Evolutionary conservation across 2,329 filamentous ascomycete species (phyloP), one percentile per base, ranked within the genome.

Genomic region (Trichoderma sp.): DNA sequence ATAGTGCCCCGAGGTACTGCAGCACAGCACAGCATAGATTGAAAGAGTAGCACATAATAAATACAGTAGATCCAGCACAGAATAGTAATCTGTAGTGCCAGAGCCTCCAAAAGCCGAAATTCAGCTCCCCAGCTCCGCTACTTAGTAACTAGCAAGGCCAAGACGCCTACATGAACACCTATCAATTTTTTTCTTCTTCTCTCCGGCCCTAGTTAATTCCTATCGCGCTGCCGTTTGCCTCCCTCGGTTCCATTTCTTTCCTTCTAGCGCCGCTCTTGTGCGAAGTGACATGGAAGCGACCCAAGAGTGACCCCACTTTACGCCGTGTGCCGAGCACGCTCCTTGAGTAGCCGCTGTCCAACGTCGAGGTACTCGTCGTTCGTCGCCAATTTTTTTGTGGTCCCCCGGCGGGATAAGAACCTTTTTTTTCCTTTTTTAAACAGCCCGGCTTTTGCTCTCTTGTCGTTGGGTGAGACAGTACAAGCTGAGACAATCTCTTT

Each of bases 301-400:
- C 24, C 34, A 51, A 18, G 12, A 53, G 39, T 60, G 57, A 70
- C 47, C 67, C 67, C 67, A 70, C 67, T 26, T n/a, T 62, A 70
- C 67, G 67, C 67, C 67, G 67, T 36, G 65, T 60, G 43, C 57
- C 67, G 65, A 60, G 21, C n/a, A 30, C 43, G 21, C 65, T 69
- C 65, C 65, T 69, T 61, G 56, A 69, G 65, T 69, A 69, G 65
- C 65, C 65, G 65, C 65, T 61, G 65, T 69, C 65, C 30, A 60
- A 28, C 36, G 34, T 51, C 65, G n/a, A 60, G 34, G 36, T 60
- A 60, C 36, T 7, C 15, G n/a, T 51, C 21, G 32, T 34, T 21
- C 56, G 24, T 24, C 28, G 6, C 53, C 14, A 2, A 2, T 57
- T 34, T 12, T 58, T 21, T 30, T 53, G 36, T 51, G 57, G 57